phyloP scores from a whole-genome alignment of 2,329 filamentous ascomycete genomes.

The Colletotrichum euphorbiae region DNA sequence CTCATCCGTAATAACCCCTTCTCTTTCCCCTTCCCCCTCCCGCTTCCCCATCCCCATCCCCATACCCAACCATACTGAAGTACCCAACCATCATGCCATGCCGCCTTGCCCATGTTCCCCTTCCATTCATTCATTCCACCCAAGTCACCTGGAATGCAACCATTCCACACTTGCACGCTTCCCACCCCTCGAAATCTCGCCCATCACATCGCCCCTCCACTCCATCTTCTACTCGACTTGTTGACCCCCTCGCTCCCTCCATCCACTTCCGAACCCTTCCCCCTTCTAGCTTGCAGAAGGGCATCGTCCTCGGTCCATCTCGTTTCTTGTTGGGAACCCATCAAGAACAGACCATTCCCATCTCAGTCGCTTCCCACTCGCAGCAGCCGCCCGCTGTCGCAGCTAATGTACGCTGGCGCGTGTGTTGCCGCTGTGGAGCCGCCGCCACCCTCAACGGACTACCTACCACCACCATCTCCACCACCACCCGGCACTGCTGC shows the following conservation, averaged over 20 bases:
- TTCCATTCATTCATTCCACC: constrained; percentile 4
- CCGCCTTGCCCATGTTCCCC: constrained; percentile 11
- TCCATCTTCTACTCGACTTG: constrained; percentile 26
- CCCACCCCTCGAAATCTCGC: constrained; percentile 20
- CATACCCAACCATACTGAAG: background rate
- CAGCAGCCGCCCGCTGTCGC: constrained; percentile 15
- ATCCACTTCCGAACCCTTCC: constrained; percentile 3
- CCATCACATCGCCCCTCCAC: constrained; percentile 25
- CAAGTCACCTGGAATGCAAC: too few species aligned
- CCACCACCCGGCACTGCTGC: too few species aligned
- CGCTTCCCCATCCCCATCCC: background rate
- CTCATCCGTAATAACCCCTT: constrained; percentile 25
- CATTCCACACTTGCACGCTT: too few species aligned
- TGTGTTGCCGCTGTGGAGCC: constrained; percentile 37
- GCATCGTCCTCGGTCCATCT: constrained; percentile 30
- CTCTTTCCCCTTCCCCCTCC: background rate
- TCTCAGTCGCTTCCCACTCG: constrained; percentile 23
- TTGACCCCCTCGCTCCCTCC: background rate
- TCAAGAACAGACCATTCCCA: constrained; percentile 24
- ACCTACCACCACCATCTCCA: constrained; percentile 5
- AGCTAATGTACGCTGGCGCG: constrained; percentile 31
- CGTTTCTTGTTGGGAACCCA: constrained; percentile 30
- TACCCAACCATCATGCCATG: constrained; percentile 14
- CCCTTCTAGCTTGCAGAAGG: constrained; percentile 34
- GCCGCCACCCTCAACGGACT: background rate